A percentile compares a stretch with the other conserved stretches of the same genome.
These are phyloP conservation scores for Nitzschia sp. DNA, from an alignment of 108 stramenopile species.

Conservation along the genomic window DNA sequence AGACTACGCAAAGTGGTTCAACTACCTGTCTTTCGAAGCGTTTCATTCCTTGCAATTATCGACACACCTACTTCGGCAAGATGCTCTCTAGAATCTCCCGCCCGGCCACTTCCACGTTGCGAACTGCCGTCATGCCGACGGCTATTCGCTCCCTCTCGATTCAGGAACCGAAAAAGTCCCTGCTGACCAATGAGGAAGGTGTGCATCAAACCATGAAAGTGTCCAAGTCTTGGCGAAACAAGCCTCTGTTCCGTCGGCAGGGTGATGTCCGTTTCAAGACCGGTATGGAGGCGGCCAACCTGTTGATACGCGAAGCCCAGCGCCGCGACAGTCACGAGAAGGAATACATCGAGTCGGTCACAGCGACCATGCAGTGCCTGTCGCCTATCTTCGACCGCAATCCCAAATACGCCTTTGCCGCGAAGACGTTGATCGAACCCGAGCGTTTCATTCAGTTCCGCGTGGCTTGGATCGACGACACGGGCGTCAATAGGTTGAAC, in stretches of 20 bases:
- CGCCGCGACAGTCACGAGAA: constrained; percentile 88
- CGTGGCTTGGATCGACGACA: constrained; percentile 90
- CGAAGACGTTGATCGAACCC: constrained; percentile 92
- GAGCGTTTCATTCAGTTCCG: constrained; percentile 89
- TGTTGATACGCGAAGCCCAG: constrained; percentile 82
- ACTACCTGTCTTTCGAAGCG: not conserved
- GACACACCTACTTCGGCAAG: not conserved
- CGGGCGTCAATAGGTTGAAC: constrained; percentile 78
- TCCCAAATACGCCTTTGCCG: constrained; percentile 94
- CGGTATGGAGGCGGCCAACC: constrained; percentile 88
- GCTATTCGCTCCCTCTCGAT: constrained; percentile 13
- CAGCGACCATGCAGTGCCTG: constrained; percentile 71
- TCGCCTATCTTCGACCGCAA: constrained; percentile 94
- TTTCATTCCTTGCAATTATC: too few relatives aligned
- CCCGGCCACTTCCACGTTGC: not conserved
- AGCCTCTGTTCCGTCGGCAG: constrained; percentile 91
- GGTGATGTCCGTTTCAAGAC: constrained; percentile 94
- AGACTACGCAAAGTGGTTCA: not conserved
- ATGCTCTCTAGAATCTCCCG: constrained; percentile 15
- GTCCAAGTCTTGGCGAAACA: constrained; percentile 83
- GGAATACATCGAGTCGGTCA: constrained; percentile 84
- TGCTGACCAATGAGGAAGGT: constrained; percentile 59
- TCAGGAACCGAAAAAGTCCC: constrained; percentile 11
- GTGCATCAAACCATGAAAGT: constrained; percentile 87
- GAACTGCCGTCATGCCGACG: constrained; percentile 1